Conservation (phyloP, 2,329 filamentous ascomycete species). For the Falciphora oryzae region DNA sequence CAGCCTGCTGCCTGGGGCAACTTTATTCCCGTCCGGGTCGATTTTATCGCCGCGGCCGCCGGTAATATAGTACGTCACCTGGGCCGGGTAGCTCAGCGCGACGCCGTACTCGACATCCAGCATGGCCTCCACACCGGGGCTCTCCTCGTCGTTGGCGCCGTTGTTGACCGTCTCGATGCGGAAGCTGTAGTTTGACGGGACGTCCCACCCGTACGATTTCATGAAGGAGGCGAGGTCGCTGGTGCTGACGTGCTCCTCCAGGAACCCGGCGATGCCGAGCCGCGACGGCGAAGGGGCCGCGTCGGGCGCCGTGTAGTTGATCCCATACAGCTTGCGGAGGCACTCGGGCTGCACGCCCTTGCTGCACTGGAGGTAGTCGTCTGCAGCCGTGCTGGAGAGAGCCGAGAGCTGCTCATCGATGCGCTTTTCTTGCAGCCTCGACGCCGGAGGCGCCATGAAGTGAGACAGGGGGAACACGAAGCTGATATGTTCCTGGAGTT, state of each 20-base stretch:
- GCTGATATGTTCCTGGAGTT: conserved; percentile 31
- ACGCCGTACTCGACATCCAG: conserved; percentile 45
- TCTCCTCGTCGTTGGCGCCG: conserved; percentile 36
- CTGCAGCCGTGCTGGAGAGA: neutral
- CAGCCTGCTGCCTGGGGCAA: conserved; percentile 19
- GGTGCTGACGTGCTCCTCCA: conserved; percentile 41
- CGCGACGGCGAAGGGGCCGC: conserved; percentile 27
- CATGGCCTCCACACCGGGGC: conserved; percentile 38
- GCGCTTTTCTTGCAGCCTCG: conserved; percentile 12
- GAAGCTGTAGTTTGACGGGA: conserved; percentile 22
- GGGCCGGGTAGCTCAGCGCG: conserved; percentile 37
- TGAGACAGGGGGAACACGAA: conserved; percentile 44
- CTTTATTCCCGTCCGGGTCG: conserved; percentile 28
- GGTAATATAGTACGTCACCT: conserved; percentile 38
- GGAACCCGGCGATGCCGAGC: conserved; percentile 43
- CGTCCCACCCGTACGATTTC: conserved; percentile 5
- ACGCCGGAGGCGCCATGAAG: conserved; percentile 39
- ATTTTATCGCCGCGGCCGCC: conserved; percentile 39
- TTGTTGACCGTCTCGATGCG: conserved; percentile 36
- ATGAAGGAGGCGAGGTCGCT: conserved; percentile 34
- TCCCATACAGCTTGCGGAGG: conserved; percentile 4
- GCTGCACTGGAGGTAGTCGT: conserved; percentile 1
- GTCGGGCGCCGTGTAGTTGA: conserved; percentile 11
- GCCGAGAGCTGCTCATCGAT: neutral
- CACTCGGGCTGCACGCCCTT: conserved; percentile 8